Conservation (phyloP, 176 grass and related monocot genomes). For the Bonia amplexicaulis region DNA sequence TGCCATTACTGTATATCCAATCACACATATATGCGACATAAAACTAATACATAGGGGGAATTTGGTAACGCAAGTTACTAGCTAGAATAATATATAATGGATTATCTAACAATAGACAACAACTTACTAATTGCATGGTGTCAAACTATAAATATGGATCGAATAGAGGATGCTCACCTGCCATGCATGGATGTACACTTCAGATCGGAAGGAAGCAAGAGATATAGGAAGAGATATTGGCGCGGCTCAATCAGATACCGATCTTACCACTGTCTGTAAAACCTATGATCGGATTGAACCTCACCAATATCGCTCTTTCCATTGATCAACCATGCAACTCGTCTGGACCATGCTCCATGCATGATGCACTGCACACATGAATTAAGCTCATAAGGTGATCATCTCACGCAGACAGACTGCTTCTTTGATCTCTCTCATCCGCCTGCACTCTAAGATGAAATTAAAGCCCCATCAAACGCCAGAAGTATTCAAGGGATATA, state of each 20-base stretch:
- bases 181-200: background rate
- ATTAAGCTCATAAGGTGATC: background rate
- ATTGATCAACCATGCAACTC: background rate
- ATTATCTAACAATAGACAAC: background rate
- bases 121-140: background rate
- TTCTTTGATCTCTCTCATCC: background rate
- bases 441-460: background rate
- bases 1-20: background rate
- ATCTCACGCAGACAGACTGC: background rate
- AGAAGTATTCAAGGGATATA: background rate
- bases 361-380: background rate
- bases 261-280: slow-evolving; percentile 31
- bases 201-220: background rate
- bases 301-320: slow-evolving; percentile 97
- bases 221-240: slow-evolving; percentile 87
- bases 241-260: slow-evolving; percentile 96
- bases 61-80: background rate
- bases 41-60: background rate
- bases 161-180: slow-evolving; percentile 6
- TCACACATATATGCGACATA: background rate
- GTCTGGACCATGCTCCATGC: background rate
- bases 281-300: slow-evolving; percentile 87
- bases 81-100: background rate
- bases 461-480: background rate
- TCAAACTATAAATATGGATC: background rate